phyloP scores from a whole-genome alignment of 371 early-diverging fungal genomes.

The Blastocladiella emersonii region DNA sequence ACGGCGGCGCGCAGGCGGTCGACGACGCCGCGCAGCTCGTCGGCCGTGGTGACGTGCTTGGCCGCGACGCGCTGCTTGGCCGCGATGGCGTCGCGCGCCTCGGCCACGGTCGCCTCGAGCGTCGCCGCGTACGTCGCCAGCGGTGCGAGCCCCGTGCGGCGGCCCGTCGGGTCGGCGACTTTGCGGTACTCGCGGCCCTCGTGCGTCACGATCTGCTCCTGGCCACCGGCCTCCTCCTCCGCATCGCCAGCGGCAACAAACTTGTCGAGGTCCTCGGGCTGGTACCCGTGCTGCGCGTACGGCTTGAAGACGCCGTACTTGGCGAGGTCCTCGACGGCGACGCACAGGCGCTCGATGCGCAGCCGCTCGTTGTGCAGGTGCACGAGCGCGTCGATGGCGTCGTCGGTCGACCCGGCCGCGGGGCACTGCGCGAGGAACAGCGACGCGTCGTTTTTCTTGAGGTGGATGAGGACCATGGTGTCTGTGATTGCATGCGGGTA shows the following conservation, averaged over 20 bases:
- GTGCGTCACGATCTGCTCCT: conserved; percentile 11
- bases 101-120: conserved; percentile 16
- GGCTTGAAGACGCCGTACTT: conserved; percentile 29
- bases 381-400: conserved; percentile 15
- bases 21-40: conserved; percentile 20
- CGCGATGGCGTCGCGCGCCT: conserved; percentile 14
- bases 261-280: conserved; percentile 31
- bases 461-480: conserved; percentile 26
- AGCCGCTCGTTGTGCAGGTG: conserved; percentile 20
- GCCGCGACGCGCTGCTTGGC: background rate
- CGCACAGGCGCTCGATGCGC: conserved; percentile 22
- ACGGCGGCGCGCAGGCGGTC: conserved; percentile 23
- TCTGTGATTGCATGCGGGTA: too few relatives aligned
- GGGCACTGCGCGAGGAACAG: conserved; percentile 22
- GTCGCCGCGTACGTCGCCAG: conserved; percentile 14
- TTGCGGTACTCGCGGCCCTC: conserved; percentile 14
- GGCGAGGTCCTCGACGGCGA: conserved; percentile 25
- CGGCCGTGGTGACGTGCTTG: background rate
- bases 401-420: conserved; percentile 12
- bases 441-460: conserved; percentile 27
- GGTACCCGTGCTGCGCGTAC: conserved; percentile 30
- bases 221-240: conserved; percentile 7
- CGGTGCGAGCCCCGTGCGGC: conserved; percentile 15
- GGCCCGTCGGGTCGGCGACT: conserved; percentile 33
- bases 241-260: conserved; percentile 9